A percentile compares a stretch with the other conserved stretches of the same genome.
phyloP scores from a whole-genome alignment of 1,284 basidiomycete species.

The Cryptococcus amylolentus region DNA sequence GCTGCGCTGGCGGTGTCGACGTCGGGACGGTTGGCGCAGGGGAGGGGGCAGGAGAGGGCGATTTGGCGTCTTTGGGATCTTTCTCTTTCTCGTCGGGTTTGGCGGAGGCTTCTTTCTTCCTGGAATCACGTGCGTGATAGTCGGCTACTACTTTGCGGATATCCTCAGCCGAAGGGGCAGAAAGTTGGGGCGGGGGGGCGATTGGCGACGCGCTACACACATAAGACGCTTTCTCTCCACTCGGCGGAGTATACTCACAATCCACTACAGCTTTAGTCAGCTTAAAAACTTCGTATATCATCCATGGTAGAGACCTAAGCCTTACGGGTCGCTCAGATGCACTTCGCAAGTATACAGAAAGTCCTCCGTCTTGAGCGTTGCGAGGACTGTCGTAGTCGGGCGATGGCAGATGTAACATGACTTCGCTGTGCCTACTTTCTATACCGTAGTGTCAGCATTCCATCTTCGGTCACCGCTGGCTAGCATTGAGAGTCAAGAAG shows the following conservation, averaged over 20 bases:
- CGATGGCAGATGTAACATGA: constrained; percentile 47
- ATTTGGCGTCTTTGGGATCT: constrained; percentile 12
- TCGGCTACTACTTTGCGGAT: constrained; percentile 48
- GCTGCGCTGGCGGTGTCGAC: constrained; percentile 16
- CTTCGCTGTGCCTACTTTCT: constrained; percentile 43
- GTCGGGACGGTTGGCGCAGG: constrained; percentile 3
- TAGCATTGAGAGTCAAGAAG: background rate
- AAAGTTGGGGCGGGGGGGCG: constrained; percentile 20
- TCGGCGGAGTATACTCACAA: constrained; percentile 14
- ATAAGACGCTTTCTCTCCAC: background rate
- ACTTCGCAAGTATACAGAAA: constrained; percentile 47
- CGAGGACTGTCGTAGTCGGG: constrained; percentile 43
- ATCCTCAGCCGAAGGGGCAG: constrained; percentile 42
- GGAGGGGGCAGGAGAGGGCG: constrained; percentile 9
- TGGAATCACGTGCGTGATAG: constrained; percentile 38
- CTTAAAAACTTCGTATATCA: background rate
- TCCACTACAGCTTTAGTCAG: constrained; percentile 11
- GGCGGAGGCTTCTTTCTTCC: constrained; percentile 13
- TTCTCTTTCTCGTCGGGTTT: constrained; percentile 18
- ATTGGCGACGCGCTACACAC: constrained; percentile 39
- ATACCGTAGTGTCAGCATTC: background rate
- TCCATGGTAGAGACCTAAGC: background rate
- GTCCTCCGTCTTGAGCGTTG: constrained; percentile 46
- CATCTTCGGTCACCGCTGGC: background rate
- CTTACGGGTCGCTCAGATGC: constrained; percentile 46